Conservation (phyloP, 2,329 filamentous ascomycete genomes). For the Podosphaera xanthii region DNA sequence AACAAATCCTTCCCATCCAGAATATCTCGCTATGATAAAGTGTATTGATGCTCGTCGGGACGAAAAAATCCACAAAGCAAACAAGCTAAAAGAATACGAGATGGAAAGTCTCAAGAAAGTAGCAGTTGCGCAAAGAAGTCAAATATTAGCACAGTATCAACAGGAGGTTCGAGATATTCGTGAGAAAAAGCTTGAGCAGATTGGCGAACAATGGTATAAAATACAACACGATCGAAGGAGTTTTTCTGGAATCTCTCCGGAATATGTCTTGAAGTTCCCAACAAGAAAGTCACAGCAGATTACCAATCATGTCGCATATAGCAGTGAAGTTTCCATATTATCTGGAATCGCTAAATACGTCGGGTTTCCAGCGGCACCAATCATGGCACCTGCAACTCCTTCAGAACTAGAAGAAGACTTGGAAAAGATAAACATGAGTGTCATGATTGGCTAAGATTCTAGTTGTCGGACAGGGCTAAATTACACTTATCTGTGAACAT, state of each 20-base stretch:
- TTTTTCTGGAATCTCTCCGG: slow-evolving; percentile 52
- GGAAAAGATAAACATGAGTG: slow-evolving; percentile 65
- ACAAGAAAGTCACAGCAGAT: slow-evolving; percentile 56
- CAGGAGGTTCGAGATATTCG: slow-evolving; percentile 67
- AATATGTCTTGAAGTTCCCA: slow-evolving; percentile 65
- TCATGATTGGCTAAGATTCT: not conserved
- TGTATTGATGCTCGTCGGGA: slow-evolving; percentile 65
- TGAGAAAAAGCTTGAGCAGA: slow-evolving; percentile 53
- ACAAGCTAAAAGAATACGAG: slow-evolving; percentile 51
- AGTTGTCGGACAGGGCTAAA: slow-evolving; percentile 5
- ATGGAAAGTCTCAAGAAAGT: slow-evolving; percentile 49
- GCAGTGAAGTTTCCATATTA: slow-evolving; percentile 78
- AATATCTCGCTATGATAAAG: slow-evolving; percentile 75
- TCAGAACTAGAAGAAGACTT: slow-evolving; percentile 70
- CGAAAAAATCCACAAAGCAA: slow-evolving; percentile 54
- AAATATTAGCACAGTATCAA: slow-evolving; percentile 77
- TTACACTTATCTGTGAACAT: slow-evolving; percentile 11
- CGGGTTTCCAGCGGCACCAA: slow-evolving; percentile 86
- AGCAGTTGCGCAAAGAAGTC: slow-evolving; percentile 59
- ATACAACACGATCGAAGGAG: slow-evolving; percentile 75
- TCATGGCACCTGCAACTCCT: slow-evolving; percentile 48
- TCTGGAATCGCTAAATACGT: slow-evolving; percentile 84
- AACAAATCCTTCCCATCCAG: slow-evolving; percentile 55
- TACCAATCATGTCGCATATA: slow-evolving; percentile 73
- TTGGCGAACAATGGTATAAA: slow-evolving; percentile 79